Evolutionary conservation across 495 filamentous ascomycete species (phyloP), one percentile per base, ranked within the genome.

Genomic region (Aspergillus haitiensis): DNA sequence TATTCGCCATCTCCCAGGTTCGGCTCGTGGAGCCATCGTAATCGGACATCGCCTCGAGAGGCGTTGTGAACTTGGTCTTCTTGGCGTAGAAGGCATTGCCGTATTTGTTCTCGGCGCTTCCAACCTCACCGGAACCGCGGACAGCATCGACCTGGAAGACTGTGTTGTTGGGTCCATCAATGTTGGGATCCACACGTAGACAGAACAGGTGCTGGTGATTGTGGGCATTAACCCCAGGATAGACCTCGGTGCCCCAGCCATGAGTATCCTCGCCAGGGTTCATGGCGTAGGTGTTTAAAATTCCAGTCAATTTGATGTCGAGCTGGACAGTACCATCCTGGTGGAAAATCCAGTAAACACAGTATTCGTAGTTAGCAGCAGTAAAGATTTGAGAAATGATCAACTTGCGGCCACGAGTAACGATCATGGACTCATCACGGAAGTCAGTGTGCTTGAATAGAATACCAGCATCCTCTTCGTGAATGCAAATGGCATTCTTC

Each of bases 181-280:
- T 85, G 61, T 93, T 92, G 18, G 93, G 86, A 67, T 98, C 91
- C 27, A 97, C 73, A 11, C 93, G 90, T 21, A 98, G 79, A 70
- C 92, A 96, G 82, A 98, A 98, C 33, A 98, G 80, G 71, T 98
- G 93, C 74, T 98, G 91, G 75, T 98, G 93, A 77, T 96, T 97
- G 64, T 84, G 78, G 6, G 78, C 81, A 63, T 88, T 91, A 65
- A 91, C 89, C 45, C 91, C 91, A 3, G 91, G 90, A 64, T 94
- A 96, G 21, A 98, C 93, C 64, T 96, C 88, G 7, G 92, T 97
- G 55, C 93, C 93, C 89, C 90, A 98, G 57, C 91, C 91, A 13
- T 89, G 75, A 8, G 88, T 89, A 64, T 94, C 89, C 72, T 97
- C 93, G 51, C 88, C 90, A 0, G 88, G 86, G 60, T 84, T 83